Evolutionary conservation across 176 grass and related monocot genomes (phyloP).

Genomic region (Aegilops bicornis): DNA sequence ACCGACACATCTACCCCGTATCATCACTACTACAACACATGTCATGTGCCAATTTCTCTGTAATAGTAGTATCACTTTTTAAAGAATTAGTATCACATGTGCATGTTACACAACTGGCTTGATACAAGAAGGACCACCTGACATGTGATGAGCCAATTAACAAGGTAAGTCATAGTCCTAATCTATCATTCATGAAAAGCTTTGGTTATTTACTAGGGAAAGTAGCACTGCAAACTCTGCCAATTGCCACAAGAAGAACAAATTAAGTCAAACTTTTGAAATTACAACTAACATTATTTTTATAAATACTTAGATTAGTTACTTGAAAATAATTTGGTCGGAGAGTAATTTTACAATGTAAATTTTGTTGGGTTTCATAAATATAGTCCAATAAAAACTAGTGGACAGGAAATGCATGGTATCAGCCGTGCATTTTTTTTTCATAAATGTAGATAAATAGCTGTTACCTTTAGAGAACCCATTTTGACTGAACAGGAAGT

Average conservation of each 20-base stretch:
- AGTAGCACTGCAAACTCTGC: neutral
- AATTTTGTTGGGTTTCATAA: neutral
- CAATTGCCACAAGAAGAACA: neutral
- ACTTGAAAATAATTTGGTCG: neutral
- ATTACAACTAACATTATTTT: neutral
- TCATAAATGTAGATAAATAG: constrained; percentile 27
- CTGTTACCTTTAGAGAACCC: constrained; percentile 79
- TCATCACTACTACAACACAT: neutral
- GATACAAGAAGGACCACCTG: neutral
- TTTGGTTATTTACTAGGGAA: neutral
- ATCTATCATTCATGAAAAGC: neutral
- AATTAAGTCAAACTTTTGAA: neutral
- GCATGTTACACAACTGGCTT: constrained; percentile 1
- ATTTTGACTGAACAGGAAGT: constrained; percentile 72
- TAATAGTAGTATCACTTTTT: neutral
- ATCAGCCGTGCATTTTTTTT: neutral
- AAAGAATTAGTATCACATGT: neutral
- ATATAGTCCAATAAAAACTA: neutral
- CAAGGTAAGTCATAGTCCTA: neutral
- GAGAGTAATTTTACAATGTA: neutral
- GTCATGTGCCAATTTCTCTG: neutral
- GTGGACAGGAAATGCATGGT: neutral
- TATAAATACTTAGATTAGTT: neutral
- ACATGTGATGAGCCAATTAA: neutral
- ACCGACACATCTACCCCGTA: neutral